Base-by-base conservation (phyloP, 2,329 filamentous ascomycete species). In the Thelonectria rubi region DNA sequence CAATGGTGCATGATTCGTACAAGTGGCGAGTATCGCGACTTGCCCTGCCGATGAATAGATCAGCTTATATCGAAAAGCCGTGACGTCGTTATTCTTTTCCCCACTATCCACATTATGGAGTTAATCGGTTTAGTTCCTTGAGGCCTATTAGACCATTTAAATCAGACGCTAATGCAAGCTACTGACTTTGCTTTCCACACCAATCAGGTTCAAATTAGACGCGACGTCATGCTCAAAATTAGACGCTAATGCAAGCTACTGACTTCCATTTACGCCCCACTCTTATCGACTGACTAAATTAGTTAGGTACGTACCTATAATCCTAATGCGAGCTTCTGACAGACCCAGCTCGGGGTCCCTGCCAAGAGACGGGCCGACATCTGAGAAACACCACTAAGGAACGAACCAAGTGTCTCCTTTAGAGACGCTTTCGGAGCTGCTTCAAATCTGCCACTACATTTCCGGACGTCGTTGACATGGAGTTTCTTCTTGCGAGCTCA, bases 141-240 rank as follows among this genome's bases (percentile, higher is more conserved):
- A 24, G 21, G 21, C 21, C 21, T 24, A 24, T 24, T 24, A 24
- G 21, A 24, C 21, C 21, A 24, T 24, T 24, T 24, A 24, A 24
- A 24, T 24, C 21, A 24, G 18, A 46, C 21, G 18, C 14, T 46
- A 15, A 46, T 46, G 43, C 43, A 46, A 24, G 43, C 10, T 46
- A 46, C 43, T 46, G 43, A 46, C 18, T 46, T 46, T 46, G 21
- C 43, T 46, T 46, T 46, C 43, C 18, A 21, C 42, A 11, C n/a
- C n/a, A 10, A 7, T 12, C n/a, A 45, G 42, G 42, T 24, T 24
- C 21, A 24, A 24, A 24, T 24, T 24, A 24, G 21, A 24, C 21
- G 21, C 21, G 21, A 24, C 21, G 21, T 24, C 21, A 24, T 24
- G 42, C 42, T 45, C 17, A 20, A 45, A 20, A 45, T 24, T 45